Evolutionary conservation across 257 asterid species (phyloP).

Genomic region (Eustoma russellianum): DNA sequence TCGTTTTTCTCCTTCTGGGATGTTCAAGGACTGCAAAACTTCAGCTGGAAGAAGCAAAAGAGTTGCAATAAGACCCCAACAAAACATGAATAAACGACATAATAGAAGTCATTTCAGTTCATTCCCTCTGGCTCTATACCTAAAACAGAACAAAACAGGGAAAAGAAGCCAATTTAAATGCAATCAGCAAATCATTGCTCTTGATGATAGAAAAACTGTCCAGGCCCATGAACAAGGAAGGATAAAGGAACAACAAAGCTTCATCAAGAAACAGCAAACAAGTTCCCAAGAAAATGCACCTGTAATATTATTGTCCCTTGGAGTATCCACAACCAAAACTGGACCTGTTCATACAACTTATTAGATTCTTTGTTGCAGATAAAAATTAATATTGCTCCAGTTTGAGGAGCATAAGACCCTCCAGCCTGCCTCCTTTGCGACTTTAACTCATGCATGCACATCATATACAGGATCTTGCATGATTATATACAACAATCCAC

Average conservation of each 20-base stretch:
- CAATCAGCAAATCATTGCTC: neutral
- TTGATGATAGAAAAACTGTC: too few species aligned
- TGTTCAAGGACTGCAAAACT: constrained; percentile 59
- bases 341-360: constrained; percentile 40
- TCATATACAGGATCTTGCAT: too few species aligned
- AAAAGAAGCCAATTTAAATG: neutral
- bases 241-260: neutral
- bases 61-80: neutral
- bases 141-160: neutral
- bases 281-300: constrained; percentile 24
- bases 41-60: constrained; percentile 36
- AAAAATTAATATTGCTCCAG: too few species aligned
- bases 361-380: neutral
- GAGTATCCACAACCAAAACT: constrained; percentile 74
- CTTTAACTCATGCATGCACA: too few species aligned
- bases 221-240: too few species aligned
- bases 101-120: too few species aligned
- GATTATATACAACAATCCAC: too few species aligned
- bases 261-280: neutral
- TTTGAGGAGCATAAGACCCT: too few species aligned
- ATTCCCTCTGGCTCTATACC: too few species aligned
- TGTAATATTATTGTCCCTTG: constrained; percentile 65
- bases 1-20: constrained; percentile 67
- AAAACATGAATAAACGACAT: too few species aligned
- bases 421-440: too few species aligned